A percentile compares a stretch with the other conserved stretches of the same genome.
Conservation (phyloP, 202 grass and related monocot genomes). For the Panicum hallii region DNA sequence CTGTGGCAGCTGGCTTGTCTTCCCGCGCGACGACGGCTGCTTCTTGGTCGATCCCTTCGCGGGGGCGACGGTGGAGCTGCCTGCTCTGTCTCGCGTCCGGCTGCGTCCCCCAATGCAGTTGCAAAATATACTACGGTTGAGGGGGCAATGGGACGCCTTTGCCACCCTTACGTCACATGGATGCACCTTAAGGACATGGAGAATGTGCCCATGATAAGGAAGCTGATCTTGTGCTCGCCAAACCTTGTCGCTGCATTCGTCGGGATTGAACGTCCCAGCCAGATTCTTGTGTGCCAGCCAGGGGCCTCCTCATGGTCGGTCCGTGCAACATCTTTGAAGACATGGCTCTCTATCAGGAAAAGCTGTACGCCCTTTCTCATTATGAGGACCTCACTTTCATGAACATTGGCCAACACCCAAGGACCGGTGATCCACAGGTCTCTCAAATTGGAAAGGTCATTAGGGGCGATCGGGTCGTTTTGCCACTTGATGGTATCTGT, state of each 20-base stretch:
- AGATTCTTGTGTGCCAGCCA: conserved; percentile 14
- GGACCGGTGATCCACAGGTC: conserved; percentile 21
- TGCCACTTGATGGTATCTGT: too few relatives aligned
- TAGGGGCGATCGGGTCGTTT: neutral
- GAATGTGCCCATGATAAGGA: neutral
- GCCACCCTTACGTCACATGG: neutral
- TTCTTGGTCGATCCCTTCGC: conserved; percentile 15
- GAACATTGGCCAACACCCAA: conserved; percentile 19
- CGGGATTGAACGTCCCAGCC: neutral
- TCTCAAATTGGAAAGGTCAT: conserved; percentile 10
- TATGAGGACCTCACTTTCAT: conserved; percentile 1
- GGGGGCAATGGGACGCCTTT: too few relatives aligned
- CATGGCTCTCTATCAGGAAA: conserved; percentile 1
- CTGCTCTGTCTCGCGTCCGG: conserved; percentile 3
- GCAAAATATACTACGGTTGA: neutral
- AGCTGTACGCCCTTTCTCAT: neutral
- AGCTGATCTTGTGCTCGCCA: conserved; percentile 7
- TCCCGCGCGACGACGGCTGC: conserved; percentile 25
- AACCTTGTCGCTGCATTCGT: conserved; percentile 28
- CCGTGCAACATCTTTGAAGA: neutral
- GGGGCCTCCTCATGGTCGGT: conserved; percentile 1
- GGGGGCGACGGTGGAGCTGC: conserved; percentile 4
- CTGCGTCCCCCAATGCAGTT: neutral
- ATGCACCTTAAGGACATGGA: neutral
- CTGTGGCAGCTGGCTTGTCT: neutral